These are phyloP conservation scores for Epichloe coenophiala DNA, from an alignment of 2,329 filamentous ascomycete species.

Conservation along the genomic window DNA sequence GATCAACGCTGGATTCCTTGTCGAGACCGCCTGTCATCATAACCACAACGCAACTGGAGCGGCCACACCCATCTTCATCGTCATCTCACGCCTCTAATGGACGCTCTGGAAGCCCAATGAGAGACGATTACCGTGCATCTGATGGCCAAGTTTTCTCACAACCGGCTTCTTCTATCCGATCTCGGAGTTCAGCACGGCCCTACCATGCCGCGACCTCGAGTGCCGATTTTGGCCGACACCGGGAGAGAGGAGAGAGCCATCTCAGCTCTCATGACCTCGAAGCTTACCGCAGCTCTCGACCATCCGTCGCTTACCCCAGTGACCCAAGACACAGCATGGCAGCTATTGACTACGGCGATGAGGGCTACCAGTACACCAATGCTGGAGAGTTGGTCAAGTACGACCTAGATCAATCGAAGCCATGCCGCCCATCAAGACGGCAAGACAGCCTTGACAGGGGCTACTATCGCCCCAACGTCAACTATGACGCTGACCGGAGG, in stretches of 20 bases:
- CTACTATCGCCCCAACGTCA: slow-evolving; percentile 43
- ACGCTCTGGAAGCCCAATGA: slow-evolving; percentile 30
- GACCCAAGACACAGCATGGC: slow-evolving; percentile 29
- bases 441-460: slow-evolving; percentile 42
- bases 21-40: slow-evolving; percentile 42
- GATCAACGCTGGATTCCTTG: slow-evolving; percentile 37
- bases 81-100: slow-evolving; percentile 24
- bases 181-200: slow-evolving; percentile 32
- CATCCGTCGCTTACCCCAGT: slow-evolving; percentile 31
- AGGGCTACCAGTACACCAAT: slow-evolving; percentile 51
- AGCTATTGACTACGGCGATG: slow-evolving; percentile 40
- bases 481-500: slow-evolving; percentile 31
- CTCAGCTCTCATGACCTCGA: slow-evolving; percentile 27
- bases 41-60: slow-evolving; percentile 35
- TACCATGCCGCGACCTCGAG: slow-evolving; percentile 37
- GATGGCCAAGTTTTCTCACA: slow-evolving; percentile 40
- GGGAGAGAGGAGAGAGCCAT: slow-evolving; percentile 34
- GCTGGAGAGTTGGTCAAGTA: slow-evolving; percentile 48
- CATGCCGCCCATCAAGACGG: slow-evolving; percentile 23
- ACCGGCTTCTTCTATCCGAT: slow-evolving; percentile 43
- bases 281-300: slow-evolving; percentile 32
- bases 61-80: slow-evolving; percentile 24
- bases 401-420: slow-evolving; percentile 40
- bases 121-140: slow-evolving; percentile 38
- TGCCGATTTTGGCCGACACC: slow-evolving; percentile 36